phyloP scores from a whole-genome alignment of 441 rosid genomes.

The Erodium moschatum region DNA sequence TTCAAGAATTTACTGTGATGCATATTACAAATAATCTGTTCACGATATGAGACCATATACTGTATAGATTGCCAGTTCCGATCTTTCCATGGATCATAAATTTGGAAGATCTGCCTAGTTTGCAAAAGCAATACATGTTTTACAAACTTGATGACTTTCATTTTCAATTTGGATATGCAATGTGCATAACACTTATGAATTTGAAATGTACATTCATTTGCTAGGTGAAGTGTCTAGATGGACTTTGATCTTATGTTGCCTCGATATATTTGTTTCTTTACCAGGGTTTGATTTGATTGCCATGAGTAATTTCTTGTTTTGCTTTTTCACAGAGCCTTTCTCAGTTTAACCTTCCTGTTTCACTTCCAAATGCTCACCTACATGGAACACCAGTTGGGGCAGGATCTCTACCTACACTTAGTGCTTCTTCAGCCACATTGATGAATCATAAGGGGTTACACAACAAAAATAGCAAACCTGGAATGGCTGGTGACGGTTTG shows the following conservation, averaged over 20 bases:
- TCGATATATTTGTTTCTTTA: background rate
- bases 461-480: slow-evolving; percentile 48
- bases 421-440: slow-evolving; percentile 44
- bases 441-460: slow-evolving; percentile 47
- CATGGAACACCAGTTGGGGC: slow-evolving; percentile 53
- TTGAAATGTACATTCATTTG: slow-evolving; percentile 12
- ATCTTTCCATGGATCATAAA: slow-evolving; percentile 3
- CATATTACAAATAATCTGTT: background rate
- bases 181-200: background rate
- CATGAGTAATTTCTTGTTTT: slow-evolving; percentile 23
- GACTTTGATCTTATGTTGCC: background rate
- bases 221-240: slow-evolving; percentile 3
- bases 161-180: background rate
- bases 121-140: slow-evolving; percentile 7
- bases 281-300: slow-evolving; percentile 8
- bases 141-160: slow-evolving; percentile 11
- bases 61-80: slow-evolving; percentile 6
- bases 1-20: too few relatives aligned
- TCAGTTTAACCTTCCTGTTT: slow-evolving; percentile 93
- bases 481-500: slow-evolving; percentile 50
- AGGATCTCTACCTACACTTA: slow-evolving; percentile 43
- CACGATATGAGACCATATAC: background rate
- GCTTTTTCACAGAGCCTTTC: slow-evolving; percentile 75
- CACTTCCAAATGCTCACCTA: slow-evolving; percentile 69
- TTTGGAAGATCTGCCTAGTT: slow-evolving; percentile 15